Percentiles rank a stretch among this genome's conserved stretches.
Evolutionary conservation across 2,329 filamentous ascomycete genomes (phyloP).

Genomic region (Diaporthe sp.): DNA sequence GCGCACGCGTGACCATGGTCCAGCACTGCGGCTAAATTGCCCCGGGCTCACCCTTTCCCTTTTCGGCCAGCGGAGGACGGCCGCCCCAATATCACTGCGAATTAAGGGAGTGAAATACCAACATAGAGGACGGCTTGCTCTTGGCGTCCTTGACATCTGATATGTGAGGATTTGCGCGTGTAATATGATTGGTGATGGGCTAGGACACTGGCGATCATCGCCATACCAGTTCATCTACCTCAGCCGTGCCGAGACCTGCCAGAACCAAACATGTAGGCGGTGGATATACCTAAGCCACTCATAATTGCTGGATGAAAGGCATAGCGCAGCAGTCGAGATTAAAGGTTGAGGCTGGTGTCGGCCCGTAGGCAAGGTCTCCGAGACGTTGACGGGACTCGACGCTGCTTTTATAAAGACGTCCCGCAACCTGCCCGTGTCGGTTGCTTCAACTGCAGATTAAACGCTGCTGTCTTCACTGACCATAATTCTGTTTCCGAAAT

Average conservation of each 20-base stretch:
- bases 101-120: slow-evolving; percentile 25
- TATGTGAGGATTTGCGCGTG: background rate
- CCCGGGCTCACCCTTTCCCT: slow-evolving; percentile 15
- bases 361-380: slow-evolving; percentile 17
- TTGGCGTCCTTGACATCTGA: slow-evolving; percentile 19
- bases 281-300: slow-evolving; percentile 1
- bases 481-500: background rate
- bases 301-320: background rate
- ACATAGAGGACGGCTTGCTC: background rate
- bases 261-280: slow-evolving; percentile 11
- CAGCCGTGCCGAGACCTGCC: slow-evolving; percentile 22
- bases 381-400: background rate
- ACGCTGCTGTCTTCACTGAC: background rate
- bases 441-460: background rate
- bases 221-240: slow-evolving; percentile 23
- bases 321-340: slow-evolving; percentile 18
- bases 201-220: background rate
- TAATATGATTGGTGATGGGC: slow-evolving; percentile 20
- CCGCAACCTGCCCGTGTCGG: background rate
- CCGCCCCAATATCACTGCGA: slow-evolving; percentile 17
- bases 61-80: slow-evolving; percentile 30
- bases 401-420: slow-evolving; percentile 1
- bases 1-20: slow-evolving; percentile 26
- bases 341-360: slow-evolving; percentile 21
- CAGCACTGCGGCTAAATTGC: slow-evolving; percentile 23